Evolutionary conservation across 1,139 yeast species (phyloP).

Genomic region (Cylindricascospora bacillispora): DNA sequence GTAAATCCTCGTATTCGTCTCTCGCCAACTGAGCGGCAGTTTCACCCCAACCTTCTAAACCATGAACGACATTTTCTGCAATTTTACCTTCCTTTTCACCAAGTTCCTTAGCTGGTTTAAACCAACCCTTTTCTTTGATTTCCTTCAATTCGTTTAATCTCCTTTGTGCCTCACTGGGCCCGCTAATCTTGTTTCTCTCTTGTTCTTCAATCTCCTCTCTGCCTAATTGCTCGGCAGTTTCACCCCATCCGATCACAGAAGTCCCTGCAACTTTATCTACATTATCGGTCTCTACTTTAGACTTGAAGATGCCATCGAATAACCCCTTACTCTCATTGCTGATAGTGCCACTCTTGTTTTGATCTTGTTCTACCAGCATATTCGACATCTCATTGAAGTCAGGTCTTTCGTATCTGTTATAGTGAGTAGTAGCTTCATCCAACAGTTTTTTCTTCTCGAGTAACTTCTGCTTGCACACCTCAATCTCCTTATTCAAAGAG

Average conservation of each 20-base stretch:
- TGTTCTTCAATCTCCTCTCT: conserved; percentile 29
- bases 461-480: conserved; percentile 15
- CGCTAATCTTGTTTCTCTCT: conserved; percentile 12
- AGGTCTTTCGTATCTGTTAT: conserved; percentile 12
- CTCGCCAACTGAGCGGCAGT: conserved; percentile 30
- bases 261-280: conserved; percentile 21
- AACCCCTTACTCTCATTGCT: neutral
- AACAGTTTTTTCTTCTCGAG: conserved; percentile 13
- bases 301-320: conserved; percentile 3
- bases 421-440: conserved; percentile 15
- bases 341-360: conserved; percentile 3
- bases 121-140: conserved; percentile 20
- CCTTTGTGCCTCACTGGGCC: conserved; percentile 18
- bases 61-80: conserved; percentile 25
- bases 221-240: conserved; percentile 30
- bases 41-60: conserved; percentile 36
- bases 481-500: conserved; percentile 12
- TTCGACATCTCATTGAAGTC: conserved; percentile 21
- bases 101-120: conserved; percentile 9
- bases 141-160: conserved; percentile 15
- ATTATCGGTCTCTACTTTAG: conserved; percentile 3
- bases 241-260: conserved; percentile 33
- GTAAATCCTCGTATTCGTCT: conserved; percentile 29
- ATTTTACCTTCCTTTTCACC: conserved; percentile 18
- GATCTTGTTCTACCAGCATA: conserved; percentile 15